Evolutionary conservation across 2,329 filamentous ascomycete species (phyloP).

Genomic region (Xylariaceae sp.): DNA sequence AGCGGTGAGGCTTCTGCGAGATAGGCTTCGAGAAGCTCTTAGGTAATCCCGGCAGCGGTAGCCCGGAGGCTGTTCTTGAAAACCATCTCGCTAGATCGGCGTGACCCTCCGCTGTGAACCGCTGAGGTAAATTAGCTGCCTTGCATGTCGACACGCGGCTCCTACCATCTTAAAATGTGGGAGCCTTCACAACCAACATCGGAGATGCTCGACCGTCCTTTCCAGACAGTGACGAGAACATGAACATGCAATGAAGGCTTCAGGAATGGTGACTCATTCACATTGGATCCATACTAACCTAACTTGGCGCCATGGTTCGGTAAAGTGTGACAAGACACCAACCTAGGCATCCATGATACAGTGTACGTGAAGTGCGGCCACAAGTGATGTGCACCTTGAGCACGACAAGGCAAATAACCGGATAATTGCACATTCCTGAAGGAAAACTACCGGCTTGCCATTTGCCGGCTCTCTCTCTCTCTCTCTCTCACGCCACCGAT

Average conservation of each 20-base stretch:
- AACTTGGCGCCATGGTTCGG: conserved; percentile 9
- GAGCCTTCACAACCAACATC: conserved; percentile 18
- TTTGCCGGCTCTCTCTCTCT: background rate
- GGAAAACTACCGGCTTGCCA: conserved; percentile 6
- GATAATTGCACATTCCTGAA: conserved; percentile 20
- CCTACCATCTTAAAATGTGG: background rate
- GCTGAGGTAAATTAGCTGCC: conserved; percentile 11
- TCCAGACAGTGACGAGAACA: background rate
- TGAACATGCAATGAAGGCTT: conserved; percentile 3
- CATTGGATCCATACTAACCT: conserved; percentile 18
- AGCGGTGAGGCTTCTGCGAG: conserved; percentile 17
- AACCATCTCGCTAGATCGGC: too few relatives aligned
- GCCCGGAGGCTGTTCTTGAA: background rate
- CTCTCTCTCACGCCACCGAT: background rate
- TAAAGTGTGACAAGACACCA: conserved; percentile 17
- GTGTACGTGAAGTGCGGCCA: conserved; percentile 8
- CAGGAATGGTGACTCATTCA: conserved; percentile 20
- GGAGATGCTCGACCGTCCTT: background rate
- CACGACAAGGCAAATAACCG: conserved; percentile 17
- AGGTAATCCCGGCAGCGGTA: conserved; percentile 10
- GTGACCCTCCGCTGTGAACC: too few relatives aligned
- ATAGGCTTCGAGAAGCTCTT: conserved; percentile 25
- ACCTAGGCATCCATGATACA: conserved; percentile 14
- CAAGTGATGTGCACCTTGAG: conserved; percentile 12
- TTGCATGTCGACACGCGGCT: too few relatives aligned